Base-by-base conservation (phyloP, 257 asterid species). In the Orobanche coerulescens region DNA sequence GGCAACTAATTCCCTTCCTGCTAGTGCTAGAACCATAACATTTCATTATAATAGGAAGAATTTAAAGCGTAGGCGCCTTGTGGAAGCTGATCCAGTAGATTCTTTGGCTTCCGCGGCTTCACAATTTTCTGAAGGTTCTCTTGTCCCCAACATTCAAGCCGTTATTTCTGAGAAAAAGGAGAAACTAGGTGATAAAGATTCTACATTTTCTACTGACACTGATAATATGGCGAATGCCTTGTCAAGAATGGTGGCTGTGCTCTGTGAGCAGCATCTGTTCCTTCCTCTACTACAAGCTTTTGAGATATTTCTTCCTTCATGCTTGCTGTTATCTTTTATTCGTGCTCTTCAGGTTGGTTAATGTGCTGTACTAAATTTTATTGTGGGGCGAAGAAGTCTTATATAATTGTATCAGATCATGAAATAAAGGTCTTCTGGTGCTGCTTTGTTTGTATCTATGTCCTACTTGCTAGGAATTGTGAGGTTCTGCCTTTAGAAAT, bases 271-370 rank as follows among this genome's bases (percentile, higher is more conserved):
- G 73, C 84, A 71, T 40, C 77, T 88, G 68, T 89, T 88, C 75
- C 93, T 84, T 65, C 98, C 97, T 46, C 75, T 93, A 74, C 87
- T 93, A 18, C 87, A 83, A 77, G 97, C 98, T 58, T 93, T 93
- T 62, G 98, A 93, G 71, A 83, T 93, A 81, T 93, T 89, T 79
- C 95, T 93, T 60, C 97, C 98, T n/a, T 86, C 94, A 48, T 86
- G 97, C 81, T 93, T 94, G 53, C 83, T 93, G 76, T 76, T 93
- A 76, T 95, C 97, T 61, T 93, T 88, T 68, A 70, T 89, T 66
- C 95, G 96, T 65, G 87, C 96, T 44, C 98, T 93, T 64, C 98
- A 93, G 98, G 98, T 93, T 75, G 73, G 82, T 75, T 71, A 39
- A 23, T 49, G 28, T 48, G 12, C 59, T 52, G 44, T 54, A 23